Evolutionary conservation across 768 basidiomycete species (phyloP).

Genomic region (Ephemerocybe angulata): DNA sequence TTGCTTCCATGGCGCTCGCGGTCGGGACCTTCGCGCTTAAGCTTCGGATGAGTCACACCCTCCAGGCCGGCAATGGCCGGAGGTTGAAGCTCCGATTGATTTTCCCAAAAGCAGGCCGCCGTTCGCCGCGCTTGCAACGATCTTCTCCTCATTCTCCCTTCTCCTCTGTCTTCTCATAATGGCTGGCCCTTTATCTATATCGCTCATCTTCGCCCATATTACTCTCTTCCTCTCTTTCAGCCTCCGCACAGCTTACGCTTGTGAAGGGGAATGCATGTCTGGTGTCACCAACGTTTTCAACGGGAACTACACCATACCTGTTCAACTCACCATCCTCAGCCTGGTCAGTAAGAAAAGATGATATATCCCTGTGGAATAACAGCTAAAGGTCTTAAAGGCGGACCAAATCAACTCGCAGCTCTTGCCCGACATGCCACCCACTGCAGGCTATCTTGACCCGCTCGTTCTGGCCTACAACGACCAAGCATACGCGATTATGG

Average conservation of each 20-base stretch:
- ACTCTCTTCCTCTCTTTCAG: not conserved
- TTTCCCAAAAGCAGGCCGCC: not conserved
- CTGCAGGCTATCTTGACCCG: conserved; percentile 38
- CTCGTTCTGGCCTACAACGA: conserved; percentile 44
- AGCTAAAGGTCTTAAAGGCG: conserved; percentile 16
- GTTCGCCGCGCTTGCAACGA: not conserved
- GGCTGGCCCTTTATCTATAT: not conserved
- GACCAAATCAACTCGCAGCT: conserved; percentile 15
- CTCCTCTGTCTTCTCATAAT: not conserved
- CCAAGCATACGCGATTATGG: conserved; percentile 40
- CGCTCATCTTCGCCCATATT: not conserved
- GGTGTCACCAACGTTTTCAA: conserved; percentile 56
- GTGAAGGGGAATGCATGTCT: conserved; percentile 68
- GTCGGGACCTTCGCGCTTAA: no score
- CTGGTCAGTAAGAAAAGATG: conserved; percentile 35
- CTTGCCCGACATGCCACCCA: conserved; percentile 11
- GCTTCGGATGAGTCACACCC: no score
- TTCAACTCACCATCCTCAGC: conserved; percentile 34
- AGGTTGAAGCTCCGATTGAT: no score
- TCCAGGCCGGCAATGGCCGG: no score
- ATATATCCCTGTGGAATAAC: not conserved
- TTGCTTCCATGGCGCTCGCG: no score
- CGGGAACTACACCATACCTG: conserved; percentile 42
- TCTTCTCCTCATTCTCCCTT: not conserved
- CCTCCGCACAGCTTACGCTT: conserved; percentile 32